Conservation (phyloP, 257 asterid genomes). For the Rauvolfia tetraphylla region DNA sequence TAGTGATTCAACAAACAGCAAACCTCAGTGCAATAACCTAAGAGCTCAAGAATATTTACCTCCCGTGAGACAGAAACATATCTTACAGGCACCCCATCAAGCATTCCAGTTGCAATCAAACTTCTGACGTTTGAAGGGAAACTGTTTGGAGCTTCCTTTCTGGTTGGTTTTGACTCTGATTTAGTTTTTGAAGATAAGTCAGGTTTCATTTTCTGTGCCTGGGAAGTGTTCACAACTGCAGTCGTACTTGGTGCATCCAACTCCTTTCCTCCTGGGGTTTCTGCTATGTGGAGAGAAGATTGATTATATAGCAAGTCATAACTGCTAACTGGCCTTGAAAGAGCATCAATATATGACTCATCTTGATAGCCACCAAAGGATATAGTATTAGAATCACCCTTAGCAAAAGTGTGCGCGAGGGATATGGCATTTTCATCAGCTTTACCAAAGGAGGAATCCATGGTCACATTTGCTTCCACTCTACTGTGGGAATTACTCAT, state of each 20-base stretch:
- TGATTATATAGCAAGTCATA: conserved; percentile 59
- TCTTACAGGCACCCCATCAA: conserved; percentile 87
- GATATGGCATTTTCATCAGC: conserved; percentile 37
- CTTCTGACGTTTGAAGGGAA: conserved; percentile 96
- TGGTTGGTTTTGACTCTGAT: conserved; percentile 53
- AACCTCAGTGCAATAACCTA: conserved; percentile 7
- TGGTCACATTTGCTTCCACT: conserved; percentile 45
- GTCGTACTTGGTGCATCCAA: conserved; percentile 31
- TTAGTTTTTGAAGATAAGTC: conserved; percentile 47
- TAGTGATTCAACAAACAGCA: conserved; percentile 21
- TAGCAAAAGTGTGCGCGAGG: conserved; percentile 39
- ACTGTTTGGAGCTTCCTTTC: conserved; percentile 89
- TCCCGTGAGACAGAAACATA: conserved; percentile 67
- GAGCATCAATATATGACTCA: conserved; percentile 53
- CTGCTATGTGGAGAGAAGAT: conserved; percentile 51
- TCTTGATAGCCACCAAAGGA: conserved; percentile 68
- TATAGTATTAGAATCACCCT: conserved; percentile 42
- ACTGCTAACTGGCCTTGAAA: conserved; percentile 57
- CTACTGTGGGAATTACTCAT: conserved; percentile 45
- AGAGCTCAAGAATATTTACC: conserved; percentile 39
- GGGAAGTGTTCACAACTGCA: conserved; percentile 34
- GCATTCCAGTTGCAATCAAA: conserved; percentile 89
- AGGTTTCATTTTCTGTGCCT: conserved; percentile 37
- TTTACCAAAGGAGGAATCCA: conserved; percentile 42
- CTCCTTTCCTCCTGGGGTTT: conserved; percentile 42